Evolutionary conservation across 352 stramenopile genomes (phyloP).

Genomic region (Globisporangium uncinulatum): DNA sequence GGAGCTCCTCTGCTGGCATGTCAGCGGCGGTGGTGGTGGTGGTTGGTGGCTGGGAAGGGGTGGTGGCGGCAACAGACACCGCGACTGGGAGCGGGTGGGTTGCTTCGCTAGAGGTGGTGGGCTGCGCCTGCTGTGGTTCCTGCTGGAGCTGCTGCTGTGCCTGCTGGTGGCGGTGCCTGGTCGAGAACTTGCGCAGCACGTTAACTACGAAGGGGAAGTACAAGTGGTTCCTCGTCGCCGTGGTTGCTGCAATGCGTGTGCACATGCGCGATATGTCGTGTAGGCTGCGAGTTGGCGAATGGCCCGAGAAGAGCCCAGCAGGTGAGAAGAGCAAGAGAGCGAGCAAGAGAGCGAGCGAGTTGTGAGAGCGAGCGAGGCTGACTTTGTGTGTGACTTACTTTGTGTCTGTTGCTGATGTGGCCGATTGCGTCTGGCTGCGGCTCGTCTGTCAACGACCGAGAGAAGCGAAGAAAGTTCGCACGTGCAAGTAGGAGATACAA

Average conservation of each 20-base stretch:
- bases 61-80: neutral
- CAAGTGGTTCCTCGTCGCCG: constrained; percentile 4
- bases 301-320: neutral
- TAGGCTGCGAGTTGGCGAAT: constrained; percentile 1
- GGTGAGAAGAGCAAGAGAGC: neutral
- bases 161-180: neutral
- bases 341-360: constrained; percentile 1
- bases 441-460: too few relatives aligned
- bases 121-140: constrained; percentile 4
- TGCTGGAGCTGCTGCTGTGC: neutral
- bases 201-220: constrained; percentile 16
- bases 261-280: neutral
- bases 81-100: neutral
- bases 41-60: neutral
- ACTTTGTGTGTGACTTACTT: neutral
- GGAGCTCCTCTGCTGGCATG: constrained; percentile 21
- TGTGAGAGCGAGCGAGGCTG: neutral
- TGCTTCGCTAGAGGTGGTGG: neutral
- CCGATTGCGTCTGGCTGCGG: too few relatives aligned
- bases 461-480: too few relatives aligned
- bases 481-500: too few relatives aligned
- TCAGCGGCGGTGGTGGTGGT: neutral
- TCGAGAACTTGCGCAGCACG: constrained; percentile 11
- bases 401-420: too few relatives aligned
- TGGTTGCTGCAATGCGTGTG: neutral